Evolutionary conservation across 495 filamentous ascomycete species (phyloP).

Genomic region (Tuber brumale): DNA sequence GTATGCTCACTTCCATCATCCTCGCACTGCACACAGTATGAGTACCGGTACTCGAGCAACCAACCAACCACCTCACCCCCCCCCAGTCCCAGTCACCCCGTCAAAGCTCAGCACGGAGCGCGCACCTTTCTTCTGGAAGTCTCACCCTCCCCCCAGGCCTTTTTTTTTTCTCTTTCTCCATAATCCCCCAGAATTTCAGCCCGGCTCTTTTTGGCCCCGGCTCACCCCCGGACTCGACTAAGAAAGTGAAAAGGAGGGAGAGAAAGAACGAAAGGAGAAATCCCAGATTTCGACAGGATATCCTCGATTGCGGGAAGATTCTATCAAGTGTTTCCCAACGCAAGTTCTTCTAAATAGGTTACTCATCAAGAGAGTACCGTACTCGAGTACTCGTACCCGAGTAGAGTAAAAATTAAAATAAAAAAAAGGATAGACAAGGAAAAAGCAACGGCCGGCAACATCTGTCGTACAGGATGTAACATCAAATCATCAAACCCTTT

Average conservation of each 20-base stretch:
- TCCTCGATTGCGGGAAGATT: neutral
- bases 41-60: too few species aligned
- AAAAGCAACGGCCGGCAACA: neutral
- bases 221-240: constrained; percentile 10
- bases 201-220: constrained; percentile 11
- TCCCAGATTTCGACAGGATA: neutral
- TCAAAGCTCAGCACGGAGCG: neutral
- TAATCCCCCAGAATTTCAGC: neutral
- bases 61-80: neutral
- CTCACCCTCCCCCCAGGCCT: neutral
- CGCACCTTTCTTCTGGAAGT: neutral
- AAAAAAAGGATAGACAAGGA: neutral
- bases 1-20: neutral
- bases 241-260: constrained; percentile 7
- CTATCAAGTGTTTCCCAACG: neutral
- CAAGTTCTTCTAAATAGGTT: neutral
- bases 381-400: neutral
- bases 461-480: neutral
- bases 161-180: neutral
- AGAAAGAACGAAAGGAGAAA: constrained; percentile 9
- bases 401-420: neutral
- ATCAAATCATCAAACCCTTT: neutral
- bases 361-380: neutral
- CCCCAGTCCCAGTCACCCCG: neutral
- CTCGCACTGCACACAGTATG: too few species aligned